phyloP scores from a whole-genome alignment of 805 yeast genomes.

The Candida mattraensis region DNA sequence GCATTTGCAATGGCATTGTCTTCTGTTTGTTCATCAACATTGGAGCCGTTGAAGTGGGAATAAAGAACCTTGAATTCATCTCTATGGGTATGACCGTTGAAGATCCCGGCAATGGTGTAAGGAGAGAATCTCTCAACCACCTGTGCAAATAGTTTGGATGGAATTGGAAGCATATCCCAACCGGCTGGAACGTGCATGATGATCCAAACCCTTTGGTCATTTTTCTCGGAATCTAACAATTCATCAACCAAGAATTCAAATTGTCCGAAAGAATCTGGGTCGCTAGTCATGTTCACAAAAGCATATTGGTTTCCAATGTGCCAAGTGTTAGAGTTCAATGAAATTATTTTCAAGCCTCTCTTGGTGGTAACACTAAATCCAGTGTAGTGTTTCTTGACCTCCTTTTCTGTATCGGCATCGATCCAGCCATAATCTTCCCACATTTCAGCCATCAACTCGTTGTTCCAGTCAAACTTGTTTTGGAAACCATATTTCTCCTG shows the following conservation, averaged over 20 bases:
- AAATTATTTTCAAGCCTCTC: conserved; percentile 57
- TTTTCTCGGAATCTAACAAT: conserved; percentile 55
- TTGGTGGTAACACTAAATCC: conserved; percentile 59
- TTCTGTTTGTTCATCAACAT: conserved; percentile 34
- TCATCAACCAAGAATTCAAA: conserved; percentile 62
- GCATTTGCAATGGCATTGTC: conserved; percentile 54
- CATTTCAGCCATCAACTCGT: conserved; percentile 46
- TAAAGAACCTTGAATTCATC: conserved; percentile 67
- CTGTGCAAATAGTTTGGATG: conserved; percentile 52
- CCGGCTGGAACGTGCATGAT: conserved; percentile 66
- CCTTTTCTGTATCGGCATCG: conserved; percentile 31
- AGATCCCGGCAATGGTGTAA: conserved; percentile 63
- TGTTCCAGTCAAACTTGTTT: conserved; percentile 44
- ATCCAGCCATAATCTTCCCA: conserved; percentile 52
- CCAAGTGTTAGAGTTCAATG: conserved; percentile 68
- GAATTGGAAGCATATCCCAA: conserved; percentile 63
- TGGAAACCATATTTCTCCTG: conserved; percentile 47
- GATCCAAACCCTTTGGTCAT: conserved; percentile 69
- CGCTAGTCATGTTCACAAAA: conserved; percentile 44
- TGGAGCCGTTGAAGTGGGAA: conserved; percentile 39
- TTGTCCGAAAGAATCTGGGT: conserved; percentile 64
- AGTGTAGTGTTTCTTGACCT: conserved; percentile 52
- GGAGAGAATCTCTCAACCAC: conserved; percentile 69
- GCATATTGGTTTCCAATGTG: conserved; percentile 63
- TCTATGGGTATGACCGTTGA: conserved; percentile 70